Base-by-base conservation (phyloP, 2,329 filamentous ascomycete species). In the Stagonosporopsis rhizophila region DNA sequence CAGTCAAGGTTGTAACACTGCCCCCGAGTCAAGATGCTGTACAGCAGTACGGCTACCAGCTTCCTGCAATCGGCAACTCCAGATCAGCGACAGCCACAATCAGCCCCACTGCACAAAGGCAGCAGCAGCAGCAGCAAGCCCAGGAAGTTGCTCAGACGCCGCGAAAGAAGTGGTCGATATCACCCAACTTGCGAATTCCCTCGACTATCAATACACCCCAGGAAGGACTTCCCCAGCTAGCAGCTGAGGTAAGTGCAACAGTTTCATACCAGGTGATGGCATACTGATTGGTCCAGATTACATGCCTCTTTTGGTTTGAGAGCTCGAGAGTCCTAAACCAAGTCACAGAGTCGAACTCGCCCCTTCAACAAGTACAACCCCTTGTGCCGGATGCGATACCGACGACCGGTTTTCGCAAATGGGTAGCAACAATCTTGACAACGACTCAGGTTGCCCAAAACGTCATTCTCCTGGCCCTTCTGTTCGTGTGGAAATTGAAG, bases 291-390 rank as follows among this genome's bases (percentile, higher is more conserved):
- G 45, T 35, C 15, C 38, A 96, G 91, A 91, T 98, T 77, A 96
- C 94, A 12, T 97, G 94, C 72, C 83, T 99, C 14, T 97, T 98
- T 79, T 98, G 95, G 94, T 98, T 98, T 73, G 93, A 98, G 77
- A 90, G 89, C 15, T 89, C 90, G 39, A 84, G 89, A n/a, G 89
- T 89, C 20, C 80, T 98, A 15, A 85, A 89, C 65, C 83, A 86
- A 54, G 91, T 93, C 34, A 89, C 93, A 72, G 85, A 87, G 9
- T 78, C 85, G 6, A 76, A 77, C 34, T 75, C 76, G 8, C 72
- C 79, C 60, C 62, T 69, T 65, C 61, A 72, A 35, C 62, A 80
- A 32, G 72, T 85, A 42, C 78, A 83, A 52, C 79, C 84, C 28
- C 81, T 97, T 8, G 85, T 87, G 11, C 77, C 84, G 17, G 87